Conservation (phyloP, 75 land plant species). For the Picea sitchensis region DNA sequence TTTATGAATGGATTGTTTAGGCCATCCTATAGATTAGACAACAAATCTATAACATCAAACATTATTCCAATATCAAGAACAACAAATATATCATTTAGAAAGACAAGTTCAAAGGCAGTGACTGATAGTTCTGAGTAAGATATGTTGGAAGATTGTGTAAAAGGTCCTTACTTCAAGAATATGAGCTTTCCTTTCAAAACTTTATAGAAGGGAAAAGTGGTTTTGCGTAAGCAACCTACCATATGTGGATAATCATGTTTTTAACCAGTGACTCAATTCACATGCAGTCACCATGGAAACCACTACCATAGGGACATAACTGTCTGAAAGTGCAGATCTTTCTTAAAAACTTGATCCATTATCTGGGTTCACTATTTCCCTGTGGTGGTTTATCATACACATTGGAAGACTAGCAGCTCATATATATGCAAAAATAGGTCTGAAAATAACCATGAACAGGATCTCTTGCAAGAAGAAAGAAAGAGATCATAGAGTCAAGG, state of each 20-base stretch:
- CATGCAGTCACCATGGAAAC: neutral
- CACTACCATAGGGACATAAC: neutral
- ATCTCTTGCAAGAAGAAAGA: too few species aligned
- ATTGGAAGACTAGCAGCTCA: neutral
- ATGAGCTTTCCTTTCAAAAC: neutral
- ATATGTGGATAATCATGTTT: neutral
- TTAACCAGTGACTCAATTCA: neutral
- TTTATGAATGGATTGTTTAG: neutral
- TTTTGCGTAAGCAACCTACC: neutral
- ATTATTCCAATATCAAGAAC: neutral
- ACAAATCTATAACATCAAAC: neutral
- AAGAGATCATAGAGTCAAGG: too few species aligned
- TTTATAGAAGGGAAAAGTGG: neutral
- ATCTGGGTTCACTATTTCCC: neutral
- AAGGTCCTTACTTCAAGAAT: neutral
- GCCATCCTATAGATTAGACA: neutral
- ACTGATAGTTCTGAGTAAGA: neutral
- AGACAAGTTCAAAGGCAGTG: neutral
- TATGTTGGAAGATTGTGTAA: neutral
- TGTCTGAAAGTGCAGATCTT: neutral
- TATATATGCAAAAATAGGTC: too few species aligned
- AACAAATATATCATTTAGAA: neutral
- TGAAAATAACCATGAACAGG: too few species aligned
- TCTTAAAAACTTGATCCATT: neutral
- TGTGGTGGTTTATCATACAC: neutral